These are phyloP conservation scores for Daedaleopsis nitida DNA, from an alignment of 768 basidiomycete species.

Conservation along the genomic window DNA sequence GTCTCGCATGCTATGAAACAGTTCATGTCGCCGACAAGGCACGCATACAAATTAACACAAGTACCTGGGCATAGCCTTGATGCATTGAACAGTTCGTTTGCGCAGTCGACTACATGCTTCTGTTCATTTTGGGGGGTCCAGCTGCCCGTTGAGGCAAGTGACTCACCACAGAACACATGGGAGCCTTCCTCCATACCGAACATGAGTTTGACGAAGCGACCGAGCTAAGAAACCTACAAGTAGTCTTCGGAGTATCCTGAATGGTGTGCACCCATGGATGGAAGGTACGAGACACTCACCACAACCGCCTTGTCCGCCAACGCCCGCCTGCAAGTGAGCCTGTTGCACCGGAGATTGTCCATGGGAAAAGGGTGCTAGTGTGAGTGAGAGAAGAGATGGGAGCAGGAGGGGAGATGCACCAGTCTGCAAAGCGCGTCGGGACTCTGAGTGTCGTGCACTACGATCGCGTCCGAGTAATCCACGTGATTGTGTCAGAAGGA, in stretches of 20 bases:
- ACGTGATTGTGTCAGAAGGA: not conserved
- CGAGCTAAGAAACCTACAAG: constrained; percentile 41
- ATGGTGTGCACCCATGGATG: not conserved
- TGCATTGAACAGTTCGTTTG: constrained; percentile 79
- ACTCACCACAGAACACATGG: constrained; percentile 80
- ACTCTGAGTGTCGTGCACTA: not conserved
- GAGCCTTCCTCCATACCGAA: constrained; percentile 52
- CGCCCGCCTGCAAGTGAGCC: constrained; percentile 69
- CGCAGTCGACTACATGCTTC: constrained; percentile 66
- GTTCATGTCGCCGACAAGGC: not conserved
- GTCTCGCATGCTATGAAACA: constrained; percentile 74
- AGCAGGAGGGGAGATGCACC: not conserved
- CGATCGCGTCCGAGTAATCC: not conserved
- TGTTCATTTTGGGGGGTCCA: not conserved
- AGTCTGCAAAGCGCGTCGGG: not conserved
- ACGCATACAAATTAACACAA: not conserved
- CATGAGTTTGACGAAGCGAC: not conserved
- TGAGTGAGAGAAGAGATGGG: not conserved
- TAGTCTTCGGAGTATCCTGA: constrained; percentile 43
- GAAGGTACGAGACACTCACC: constrained; percentile 46
- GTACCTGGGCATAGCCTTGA: constrained; percentile 79
- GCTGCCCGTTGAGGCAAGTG: constrained; percentile 1
- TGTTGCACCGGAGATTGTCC: constrained; percentile 83
- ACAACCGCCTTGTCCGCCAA: constrained; percentile 83
- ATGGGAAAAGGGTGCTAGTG: constrained; percentile 35